A percentile compares a stretch with the other conserved stretches of the same genome.
These are phyloP conservation scores for Poteriospumella lacustris DNA, from an alignment of 108 stramenopile species.

Conservation along the genomic window DNA sequence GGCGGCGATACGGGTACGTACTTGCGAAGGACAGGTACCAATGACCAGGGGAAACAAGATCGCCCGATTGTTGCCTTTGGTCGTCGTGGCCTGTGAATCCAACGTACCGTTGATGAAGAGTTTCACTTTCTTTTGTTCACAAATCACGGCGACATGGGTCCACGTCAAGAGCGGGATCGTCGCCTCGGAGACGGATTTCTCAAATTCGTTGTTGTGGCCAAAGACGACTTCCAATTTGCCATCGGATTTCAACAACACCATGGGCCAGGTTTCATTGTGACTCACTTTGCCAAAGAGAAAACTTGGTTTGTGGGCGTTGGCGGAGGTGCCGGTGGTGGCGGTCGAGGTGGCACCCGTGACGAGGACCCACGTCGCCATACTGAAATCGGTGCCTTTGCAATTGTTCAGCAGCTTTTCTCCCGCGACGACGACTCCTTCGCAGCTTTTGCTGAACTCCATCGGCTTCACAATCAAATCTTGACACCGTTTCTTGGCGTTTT, in stretches of 20 bases:
- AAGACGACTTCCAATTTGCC: conserved; percentile 1
- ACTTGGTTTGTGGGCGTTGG: not conserved
- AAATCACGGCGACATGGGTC: conserved; percentile 50
- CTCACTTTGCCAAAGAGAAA: conserved; percentile 21
- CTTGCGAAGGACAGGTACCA: conserved; percentile 1
- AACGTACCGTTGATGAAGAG: conserved; percentile 50
- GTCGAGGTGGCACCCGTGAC: not conserved
- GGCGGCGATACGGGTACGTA: conserved; percentile 27
- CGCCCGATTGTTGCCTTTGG: not conserved
- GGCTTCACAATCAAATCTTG: conserved; percentile 44
- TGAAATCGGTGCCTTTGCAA: conserved; percentile 18
- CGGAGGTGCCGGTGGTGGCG: too few species aligned
- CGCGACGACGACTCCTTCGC: conserved; percentile 5
- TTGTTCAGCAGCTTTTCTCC: conserved; percentile 22
- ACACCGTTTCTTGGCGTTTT: conserved; percentile 35
- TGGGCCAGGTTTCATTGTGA: conserved; percentile 26
- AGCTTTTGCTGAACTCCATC: conserved; percentile 21
- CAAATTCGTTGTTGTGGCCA: conserved; percentile 26
- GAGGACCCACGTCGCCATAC: not conserved
- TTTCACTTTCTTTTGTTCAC: conserved; percentile 46
- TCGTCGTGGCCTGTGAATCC: conserved; percentile 32
- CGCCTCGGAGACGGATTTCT: conserved; percentile 39
- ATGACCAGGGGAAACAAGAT: conserved; percentile 13
- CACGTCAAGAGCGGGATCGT: conserved; percentile 40
- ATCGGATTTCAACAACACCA: not conserved